Evolutionary conservation across 2,329 filamentous ascomycete genomes (phyloP), one percentile per base, ranked within the genome.

Genomic region (Alternaria triticimaculans): DNA sequence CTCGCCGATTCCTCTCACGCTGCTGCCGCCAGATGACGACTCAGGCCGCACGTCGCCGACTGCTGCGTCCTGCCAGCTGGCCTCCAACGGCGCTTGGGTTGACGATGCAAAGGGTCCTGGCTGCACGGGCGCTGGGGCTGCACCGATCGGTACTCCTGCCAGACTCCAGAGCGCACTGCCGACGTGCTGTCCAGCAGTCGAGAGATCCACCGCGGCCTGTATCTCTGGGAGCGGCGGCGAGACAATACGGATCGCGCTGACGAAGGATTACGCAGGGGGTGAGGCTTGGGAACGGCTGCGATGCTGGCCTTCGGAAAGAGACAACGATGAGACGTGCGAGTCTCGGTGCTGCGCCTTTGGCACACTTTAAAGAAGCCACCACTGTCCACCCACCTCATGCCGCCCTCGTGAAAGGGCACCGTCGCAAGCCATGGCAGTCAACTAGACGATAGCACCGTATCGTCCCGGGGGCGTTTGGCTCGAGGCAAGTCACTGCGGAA

Each of bases 261-360:
- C 68, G 60, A 72, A 68, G 71, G 68, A 73, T 72, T 63, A 69
- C 65, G 67, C 69, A 67, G 69, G 68, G 69, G 60, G 54, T 30
- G 33, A 55, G 23, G 49, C 57, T 58, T 60, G 62, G 68, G 66
- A 70, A 67, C 65, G 65, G 68, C 63, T 64, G 49, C 28, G 62
- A 63, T 55, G 58, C 65, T 68, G 67, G 68, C 60, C 44, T 64
- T 66, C 66, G 59, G 59, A 68, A 69, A 63, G 65, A 65, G 63
- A 68, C 70, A 63, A 62, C 68, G 56, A 59, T 75, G 74, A 77
- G 76, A 78, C 71, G 67, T 67, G 63, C 64, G 56, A 62, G 69
- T 70, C 65, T 70, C 71, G 66, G 64, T 64, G 57, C 66, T 67
- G 60, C 61, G 51, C 57, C 28, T 45, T 63, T 46, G 51, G 63